These are phyloP conservation scores for Lipomyces lipofer DNA, from an alignment of 805 yeast genomes.

Conservation along the genomic window DNA sequence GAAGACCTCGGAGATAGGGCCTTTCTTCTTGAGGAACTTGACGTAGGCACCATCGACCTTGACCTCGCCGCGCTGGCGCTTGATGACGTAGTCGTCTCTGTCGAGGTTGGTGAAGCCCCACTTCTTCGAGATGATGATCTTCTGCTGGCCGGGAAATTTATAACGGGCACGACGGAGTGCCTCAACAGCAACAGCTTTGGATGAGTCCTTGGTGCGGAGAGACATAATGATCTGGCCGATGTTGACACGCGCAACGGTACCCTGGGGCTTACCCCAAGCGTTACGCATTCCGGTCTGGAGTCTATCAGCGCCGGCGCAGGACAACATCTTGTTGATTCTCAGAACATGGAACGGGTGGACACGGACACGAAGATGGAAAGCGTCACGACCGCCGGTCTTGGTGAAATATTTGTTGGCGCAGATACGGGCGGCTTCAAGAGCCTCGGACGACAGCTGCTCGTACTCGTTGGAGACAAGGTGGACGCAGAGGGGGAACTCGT, in stretches of 20 bases:
- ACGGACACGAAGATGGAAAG: constrained; percentile 99
- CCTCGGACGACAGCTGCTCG: constrained; percentile 99
- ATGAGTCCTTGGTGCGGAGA: constrained; percentile 96
- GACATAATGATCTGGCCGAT: constrained; percentile 98
- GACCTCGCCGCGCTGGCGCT: constrained; percentile 96
- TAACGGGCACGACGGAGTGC: constrained; percentile 99
- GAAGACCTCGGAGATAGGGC: constrained; percentile 71
- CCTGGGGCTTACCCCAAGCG: constrained; percentile 99
- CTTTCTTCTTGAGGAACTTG: constrained; percentile 96
- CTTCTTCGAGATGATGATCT: constrained; percentile 97
- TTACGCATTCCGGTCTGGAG: constrained; percentile 99
- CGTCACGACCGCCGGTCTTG: constrained; percentile 96
- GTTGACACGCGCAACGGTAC: constrained; percentile 98
- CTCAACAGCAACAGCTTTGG: constrained; percentile 97
- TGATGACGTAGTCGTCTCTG: constrained; percentile 94
- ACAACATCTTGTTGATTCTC: constrained; percentile 99
- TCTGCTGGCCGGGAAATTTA: constrained; percentile 99
- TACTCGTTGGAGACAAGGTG: constrained; percentile 99
- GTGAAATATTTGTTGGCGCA: constrained; percentile 99
- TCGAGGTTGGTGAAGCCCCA: constrained; percentile 99
- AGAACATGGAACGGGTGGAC: constrained; percentile 99
- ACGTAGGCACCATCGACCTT: constrained; percentile 99
- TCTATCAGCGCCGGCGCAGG: constrained; percentile 99
- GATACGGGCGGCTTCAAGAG: constrained; percentile 99
- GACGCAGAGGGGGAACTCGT: constrained; percentile 99